Evolutionary conservation across 1,139 yeast species (phyloP).

Genomic region (Eremothecium gossypii): DNA sequence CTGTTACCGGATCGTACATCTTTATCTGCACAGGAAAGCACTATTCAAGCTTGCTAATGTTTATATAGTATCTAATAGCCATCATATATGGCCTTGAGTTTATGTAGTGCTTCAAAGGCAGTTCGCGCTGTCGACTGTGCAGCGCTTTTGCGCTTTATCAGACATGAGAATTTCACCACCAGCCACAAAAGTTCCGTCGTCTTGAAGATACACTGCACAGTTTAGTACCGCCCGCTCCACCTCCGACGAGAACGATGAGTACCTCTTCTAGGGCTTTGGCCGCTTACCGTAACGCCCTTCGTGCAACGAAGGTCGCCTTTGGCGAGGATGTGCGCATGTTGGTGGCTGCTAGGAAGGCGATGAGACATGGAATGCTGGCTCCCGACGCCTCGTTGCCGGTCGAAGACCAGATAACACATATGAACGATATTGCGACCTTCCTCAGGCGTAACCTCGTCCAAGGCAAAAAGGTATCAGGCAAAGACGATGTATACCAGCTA

Average conservation of each 20-base stretch:
- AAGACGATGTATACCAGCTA: conserved; percentile 34
- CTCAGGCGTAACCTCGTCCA: conserved; percentile 74
- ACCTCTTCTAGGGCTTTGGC: conserved; percentile 30
- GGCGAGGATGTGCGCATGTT: conserved; percentile 45
- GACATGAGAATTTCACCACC: no score
- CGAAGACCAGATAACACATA: conserved; percentile 48
- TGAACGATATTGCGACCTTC: conserved; percentile 62
- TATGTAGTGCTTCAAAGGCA: no score
- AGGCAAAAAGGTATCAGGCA: conserved; percentile 49
- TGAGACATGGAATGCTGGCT: conserved; percentile 50
- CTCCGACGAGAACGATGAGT: background rate
- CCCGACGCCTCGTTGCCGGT: conserved; percentile 31
- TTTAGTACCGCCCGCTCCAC: no score
- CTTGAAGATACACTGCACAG: no score
- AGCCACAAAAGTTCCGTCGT: no score
- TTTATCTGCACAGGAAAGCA: conserved; percentile 36
- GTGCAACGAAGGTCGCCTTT: conserved; percentile 68
- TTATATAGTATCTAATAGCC: background rate
- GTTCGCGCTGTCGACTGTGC: no score
- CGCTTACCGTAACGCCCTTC: conserved; percentile 61
- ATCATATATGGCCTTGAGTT: no score
- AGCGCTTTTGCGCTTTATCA: no score
- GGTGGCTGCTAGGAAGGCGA: conserved; percentile 53
- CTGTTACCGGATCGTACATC: conserved; percentile 49
- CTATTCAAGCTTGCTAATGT: conserved; percentile 5